Conservation (phyloP, 2,329 filamentous ascomycete species). For the Aspergillus jensenii region DNA sequence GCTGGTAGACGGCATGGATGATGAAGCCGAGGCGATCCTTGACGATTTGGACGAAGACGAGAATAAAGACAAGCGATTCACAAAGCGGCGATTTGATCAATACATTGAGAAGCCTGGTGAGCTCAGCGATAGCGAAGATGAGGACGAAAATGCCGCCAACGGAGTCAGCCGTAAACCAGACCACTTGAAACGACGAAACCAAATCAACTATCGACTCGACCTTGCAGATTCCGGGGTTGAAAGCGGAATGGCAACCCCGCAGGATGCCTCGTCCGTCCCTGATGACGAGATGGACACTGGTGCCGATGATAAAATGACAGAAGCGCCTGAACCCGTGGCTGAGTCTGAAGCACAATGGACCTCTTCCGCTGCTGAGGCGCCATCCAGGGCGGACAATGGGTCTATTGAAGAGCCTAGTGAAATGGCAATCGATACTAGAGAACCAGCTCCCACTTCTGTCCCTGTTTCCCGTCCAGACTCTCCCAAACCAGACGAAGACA, state of each 20-base stretch:
- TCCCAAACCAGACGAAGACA: constrained; percentile 36
- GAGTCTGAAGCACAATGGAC: constrained; percentile 32
- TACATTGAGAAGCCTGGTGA: constrained; percentile 74
- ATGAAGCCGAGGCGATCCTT: constrained; percentile 64
- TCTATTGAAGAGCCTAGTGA: constrained; percentile 34
- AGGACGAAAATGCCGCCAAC: constrained; percentile 69
- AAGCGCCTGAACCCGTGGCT: constrained; percentile 38
- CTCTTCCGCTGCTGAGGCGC: constrained; percentile 30
- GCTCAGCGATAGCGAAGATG: constrained; percentile 84
- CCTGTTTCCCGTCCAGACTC: constrained; percentile 32
- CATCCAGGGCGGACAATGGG: constrained; percentile 32
- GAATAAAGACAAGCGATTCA: constrained; percentile 79
- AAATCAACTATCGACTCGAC: constrained; percentile 60
- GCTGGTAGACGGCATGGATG: constrained; percentile 56
- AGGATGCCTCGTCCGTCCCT: constrained; percentile 41
- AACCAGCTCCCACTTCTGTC: constrained; percentile 26
- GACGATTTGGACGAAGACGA: constrained; percentile 79
- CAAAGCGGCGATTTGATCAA: constrained; percentile 79
- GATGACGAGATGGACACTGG: constrained; percentile 45
- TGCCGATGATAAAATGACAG: constrained; percentile 42
- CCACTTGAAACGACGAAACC: constrained; percentile 53
- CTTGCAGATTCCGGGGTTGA: constrained; percentile 55
- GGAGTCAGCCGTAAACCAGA: constrained; percentile 64
- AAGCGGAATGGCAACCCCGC: constrained; percentile 50
- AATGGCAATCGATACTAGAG: constrained; percentile 30